These are phyloP conservation scores for Globisporangium nagaii DNA, from an alignment of 352 stramenopile genomes.

Conservation along the genomic window DNA sequence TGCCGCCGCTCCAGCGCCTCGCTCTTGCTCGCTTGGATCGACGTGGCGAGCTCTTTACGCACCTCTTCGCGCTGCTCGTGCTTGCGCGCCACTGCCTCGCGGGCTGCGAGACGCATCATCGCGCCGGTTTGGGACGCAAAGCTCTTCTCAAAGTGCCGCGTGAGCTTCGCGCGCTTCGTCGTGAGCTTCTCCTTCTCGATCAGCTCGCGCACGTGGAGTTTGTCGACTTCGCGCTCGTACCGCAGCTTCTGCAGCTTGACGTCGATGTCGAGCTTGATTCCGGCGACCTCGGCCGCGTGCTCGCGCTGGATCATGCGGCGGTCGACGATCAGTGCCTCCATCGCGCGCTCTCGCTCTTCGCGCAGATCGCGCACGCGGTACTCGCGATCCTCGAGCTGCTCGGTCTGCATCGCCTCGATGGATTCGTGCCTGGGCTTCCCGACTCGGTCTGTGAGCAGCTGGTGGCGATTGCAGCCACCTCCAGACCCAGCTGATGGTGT, in stretches of 20 bases:
- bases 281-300: constrained; percentile 43
- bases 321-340: constrained; percentile 63
- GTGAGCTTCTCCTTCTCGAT: constrained; percentile 49
- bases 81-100: constrained; percentile 28
- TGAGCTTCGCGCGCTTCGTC: constrained; percentile 32
- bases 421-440: constrained; percentile 26
- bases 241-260: constrained; percentile 60
- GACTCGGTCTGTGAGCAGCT: constrained; percentile 46
- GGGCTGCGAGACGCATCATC: constrained; percentile 59
- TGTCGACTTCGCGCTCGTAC: constrained; percentile 50
- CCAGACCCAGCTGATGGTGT: background rate
- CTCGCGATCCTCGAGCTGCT: constrained; percentile 37
- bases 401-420: constrained; percentile 29
- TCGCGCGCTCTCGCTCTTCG: constrained; percentile 58
- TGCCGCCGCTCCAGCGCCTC: constrained; percentile 35
- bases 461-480: constrained; percentile 38
- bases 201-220: constrained; percentile 30
- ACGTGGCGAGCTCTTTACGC: constrained; percentile 19
- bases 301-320: constrained; percentile 60
- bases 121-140: constrained; percentile 58
- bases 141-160: constrained; percentile 37
- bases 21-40: constrained; percentile 25
- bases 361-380: constrained; percentile 48
- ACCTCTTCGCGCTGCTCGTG: constrained; percentile 23
- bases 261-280: constrained; percentile 56